Evolutionary conservation across 2,329 filamentous ascomycete species (phyloP), one percentile per base, ranked within the genome.

Genomic region (Cephalotrichum gorgonifer): DNA sequence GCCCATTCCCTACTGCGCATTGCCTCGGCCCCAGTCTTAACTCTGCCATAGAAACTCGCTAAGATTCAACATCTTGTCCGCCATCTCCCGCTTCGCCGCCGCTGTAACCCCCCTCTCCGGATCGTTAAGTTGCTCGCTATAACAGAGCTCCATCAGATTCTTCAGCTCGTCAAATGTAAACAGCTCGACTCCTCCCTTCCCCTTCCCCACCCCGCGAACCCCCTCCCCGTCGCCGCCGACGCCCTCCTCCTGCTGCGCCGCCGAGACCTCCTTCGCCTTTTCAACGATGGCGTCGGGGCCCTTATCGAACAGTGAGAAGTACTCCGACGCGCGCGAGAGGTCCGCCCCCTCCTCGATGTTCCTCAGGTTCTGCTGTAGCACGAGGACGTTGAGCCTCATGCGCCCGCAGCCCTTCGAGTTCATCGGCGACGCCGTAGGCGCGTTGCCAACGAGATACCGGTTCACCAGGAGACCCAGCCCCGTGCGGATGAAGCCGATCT

Each of bases 301-400:
- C 42, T 71, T 67, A 41, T 76, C 75, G 58, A 86, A 88, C 33
- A 91, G 64, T 20, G 76, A 74, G 59, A 82, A 90, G 67, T 85
- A 91, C 51, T 78, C 74, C 20, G 79, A 75, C 1, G 83, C 78
- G 31, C 78, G 70, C 4, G 73, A 72, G 26, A 91, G 71, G 50
- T 78, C 74, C 3, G 86, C 83, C 8, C 76, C 77, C 2, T 78
- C 73, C 64, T 93, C 88, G 48, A 98, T 83, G 56, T 95, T 95
- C 70, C 95, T 95, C 49, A 98, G 79, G 59, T 95, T 96, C 63
- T 98, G 93, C 67, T 97, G 91, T 47, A 98, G 72, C 38, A 98
- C 93, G 23, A 96, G 76, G 44, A 96, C 88, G 63, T 98, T 95
- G 59, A 97, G 79, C 63, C 51, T 85, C 79, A 98, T 89, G 33